phyloP scores from a whole-genome alignment of 2,329 filamentous ascomycete species.

The Pseudogymnoascus sp. region DNA sequence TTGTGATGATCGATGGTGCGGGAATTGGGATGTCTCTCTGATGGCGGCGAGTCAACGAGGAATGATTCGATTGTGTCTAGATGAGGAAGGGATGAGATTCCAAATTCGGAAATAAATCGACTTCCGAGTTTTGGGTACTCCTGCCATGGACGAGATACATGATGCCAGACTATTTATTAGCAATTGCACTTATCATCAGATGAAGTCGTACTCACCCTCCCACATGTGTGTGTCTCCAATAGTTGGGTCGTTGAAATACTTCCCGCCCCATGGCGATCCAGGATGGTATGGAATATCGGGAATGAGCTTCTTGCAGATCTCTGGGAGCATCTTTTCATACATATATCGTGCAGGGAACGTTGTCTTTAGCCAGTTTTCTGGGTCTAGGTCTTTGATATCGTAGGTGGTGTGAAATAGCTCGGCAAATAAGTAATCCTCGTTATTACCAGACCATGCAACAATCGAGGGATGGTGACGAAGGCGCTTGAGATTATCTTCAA shows the following conservation, averaged over 20 bases:
- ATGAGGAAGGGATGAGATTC: not conserved
- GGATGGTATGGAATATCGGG: constrained; percentile 70
- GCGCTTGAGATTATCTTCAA: constrained; percentile 56
- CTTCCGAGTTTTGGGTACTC: not conserved
- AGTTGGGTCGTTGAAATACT: constrained; percentile 64
- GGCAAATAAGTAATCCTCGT: constrained; percentile 77
- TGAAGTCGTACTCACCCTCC: not conserved
- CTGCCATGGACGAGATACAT: constrained; percentile 23
- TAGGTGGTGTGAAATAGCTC: constrained; percentile 56
- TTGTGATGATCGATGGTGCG: constrained; percentile 87
- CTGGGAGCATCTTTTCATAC: constrained; percentile 76
- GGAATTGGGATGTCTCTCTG: constrained; percentile 65
- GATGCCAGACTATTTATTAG: constrained; percentile 56
- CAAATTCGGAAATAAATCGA: not conserved
- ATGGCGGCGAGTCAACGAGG: constrained; percentile 46
- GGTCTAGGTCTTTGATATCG: constrained; percentile 66
- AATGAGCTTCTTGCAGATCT: constrained; percentile 58
- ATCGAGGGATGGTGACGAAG: constrained; percentile 68
- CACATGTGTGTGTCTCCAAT: constrained; percentile 83
- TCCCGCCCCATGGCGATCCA: constrained; percentile 75
- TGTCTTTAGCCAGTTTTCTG: constrained; percentile 73
- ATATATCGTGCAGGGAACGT: constrained; percentile 85
- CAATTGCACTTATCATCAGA: constrained; percentile 77
- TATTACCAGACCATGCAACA: constrained; percentile 72
- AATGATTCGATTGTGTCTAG: not conserved